Conservation (phyloP, 139 green algal species). For the Closterium sp. region DNA sequence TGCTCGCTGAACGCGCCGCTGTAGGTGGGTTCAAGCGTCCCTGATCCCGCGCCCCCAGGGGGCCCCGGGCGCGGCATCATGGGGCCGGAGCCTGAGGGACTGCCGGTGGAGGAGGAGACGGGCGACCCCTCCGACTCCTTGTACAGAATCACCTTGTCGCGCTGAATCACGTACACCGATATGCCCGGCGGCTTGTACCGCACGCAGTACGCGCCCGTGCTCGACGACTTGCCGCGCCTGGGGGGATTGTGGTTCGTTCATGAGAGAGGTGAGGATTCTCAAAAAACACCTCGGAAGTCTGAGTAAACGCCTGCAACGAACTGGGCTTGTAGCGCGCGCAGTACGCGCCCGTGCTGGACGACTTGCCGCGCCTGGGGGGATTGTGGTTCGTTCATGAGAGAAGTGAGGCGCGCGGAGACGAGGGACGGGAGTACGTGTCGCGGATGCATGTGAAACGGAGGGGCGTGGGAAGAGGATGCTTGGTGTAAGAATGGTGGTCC, state of each 20-base stretch:
- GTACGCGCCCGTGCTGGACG: not conserved
- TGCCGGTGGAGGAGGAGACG: not conserved
- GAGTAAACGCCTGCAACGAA: too few relatives aligned
- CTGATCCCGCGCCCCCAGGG: not conserved
- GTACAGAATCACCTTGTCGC: slow-evolving; percentile 31
- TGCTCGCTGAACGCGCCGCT: not conserved
- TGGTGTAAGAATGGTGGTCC: not conserved
- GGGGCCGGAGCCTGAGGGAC: slow-evolving; percentile 2
- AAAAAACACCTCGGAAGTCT: too few relatives aligned
- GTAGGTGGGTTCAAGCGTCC: not conserved
- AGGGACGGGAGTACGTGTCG: not conserved
- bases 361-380: slow-evolving; percentile 2
- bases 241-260: too few relatives aligned
- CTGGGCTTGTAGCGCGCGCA: not conserved
- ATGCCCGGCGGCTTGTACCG: slow-evolving; percentile 5
- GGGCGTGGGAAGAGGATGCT: not conserved
- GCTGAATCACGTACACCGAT: slow-evolving; percentile 18
- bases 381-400: too few relatives aligned
- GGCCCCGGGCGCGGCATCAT: not conserved
- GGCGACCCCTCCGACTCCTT: slow-evolving; percentile 27
- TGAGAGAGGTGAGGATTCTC: too few relatives aligned
- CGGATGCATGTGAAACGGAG: not conserved
- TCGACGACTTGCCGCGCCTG: not conserved
- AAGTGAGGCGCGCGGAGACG: not conserved
- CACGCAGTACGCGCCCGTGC: not conserved